Evolutionary conservation across 2,329 filamentous ascomycete genomes (phyloP), one percentile per base, ranked within the genome.

Genomic region (Epichloe uncinata): DNA sequence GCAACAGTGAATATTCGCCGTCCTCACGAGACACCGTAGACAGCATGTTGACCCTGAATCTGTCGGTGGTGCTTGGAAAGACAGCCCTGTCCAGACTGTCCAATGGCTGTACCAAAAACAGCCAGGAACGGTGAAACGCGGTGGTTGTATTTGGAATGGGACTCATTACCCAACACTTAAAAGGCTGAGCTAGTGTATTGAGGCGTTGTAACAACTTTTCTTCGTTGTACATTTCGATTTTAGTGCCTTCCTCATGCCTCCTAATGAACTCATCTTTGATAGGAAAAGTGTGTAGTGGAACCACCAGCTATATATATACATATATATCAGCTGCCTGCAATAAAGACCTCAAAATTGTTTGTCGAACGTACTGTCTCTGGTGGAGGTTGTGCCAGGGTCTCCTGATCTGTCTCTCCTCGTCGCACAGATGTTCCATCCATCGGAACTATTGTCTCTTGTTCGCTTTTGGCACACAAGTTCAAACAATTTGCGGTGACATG

Each of bases 191-290:
- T 8, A 50, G 53, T 1, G 63, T 52, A 22, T 67, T 67, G 38
- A 61, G 59, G 0, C 50, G 46, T n/a, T 58, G 57, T 1, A 66
- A 36, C 0, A 55, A 15, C 1, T 55, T 47, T 6, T 57, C 51
- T 34, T 67, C 64, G n/a, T 67, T 67, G 0, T 56, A 49, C 56
- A 64, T 61, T 38, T 67, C 65, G 15, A 67, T 67, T 0, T 61
- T 16, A 0, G 65, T 66, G 0, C 63, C 64, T 35, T 60, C 56
- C 35, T 66, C 61, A 41, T 64, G 61, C 2, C 60, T 52, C 20
- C 47, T 51, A 4, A 59, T 52, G 22, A 61, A 67, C 2, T 57
- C 57, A 3, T 60, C 56, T 26, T 57, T 50, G 1, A 50, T 37
- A 1, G 55, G 53, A 20, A 66, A 61, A 0, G 54, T 41, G 54